Conservation (phyloP, 2,329 filamentous ascomycete genomes). For the Dactylellina leptospora region DNA sequence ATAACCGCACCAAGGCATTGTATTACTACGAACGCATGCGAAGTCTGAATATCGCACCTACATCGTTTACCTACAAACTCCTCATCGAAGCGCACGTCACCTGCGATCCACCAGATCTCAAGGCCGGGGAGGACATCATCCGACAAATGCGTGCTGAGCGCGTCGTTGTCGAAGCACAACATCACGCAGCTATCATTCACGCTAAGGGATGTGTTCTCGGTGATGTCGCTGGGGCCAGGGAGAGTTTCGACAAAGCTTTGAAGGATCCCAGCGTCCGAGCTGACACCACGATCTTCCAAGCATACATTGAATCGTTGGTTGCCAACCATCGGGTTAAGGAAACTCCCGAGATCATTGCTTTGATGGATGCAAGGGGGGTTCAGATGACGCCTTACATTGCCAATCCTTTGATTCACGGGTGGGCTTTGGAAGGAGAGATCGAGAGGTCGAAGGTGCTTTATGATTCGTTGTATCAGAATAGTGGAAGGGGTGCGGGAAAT, state of each 20-base stretch:
- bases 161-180: constrained; percentile 84
- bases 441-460: constrained; percentile 81
- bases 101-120: constrained; percentile 88
- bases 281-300: constrained; percentile 91
- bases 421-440: constrained; percentile 85
- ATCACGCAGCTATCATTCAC: constrained; percentile 95
- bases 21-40: constrained; percentile 96
- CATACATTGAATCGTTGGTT: constrained; percentile 95
- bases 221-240: constrained; percentile 83
- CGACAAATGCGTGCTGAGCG: constrained; percentile 78
- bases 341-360: constrained; percentile 75
- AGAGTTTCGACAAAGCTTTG: constrained; percentile 83
- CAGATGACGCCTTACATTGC: constrained; percentile 97
- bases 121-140: constrained; percentile 83
- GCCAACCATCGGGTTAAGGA: constrained; percentile 86
- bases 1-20: constrained; percentile 91
- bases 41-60: constrained; percentile 83
- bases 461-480: constrained; percentile 68
- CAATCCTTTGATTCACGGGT: constrained; percentile 96
- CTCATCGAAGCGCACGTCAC: constrained; percentile 95
- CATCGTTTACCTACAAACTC: constrained; percentile 96
- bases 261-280: constrained; percentile 72
- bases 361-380: constrained; percentile 78
- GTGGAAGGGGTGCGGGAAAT: constrained; percentile 18
- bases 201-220: constrained; percentile 93